phyloP scores from a whole-genome alignment of 2,329 filamentous ascomycete species.

The Monilinia polystroma region DNA sequence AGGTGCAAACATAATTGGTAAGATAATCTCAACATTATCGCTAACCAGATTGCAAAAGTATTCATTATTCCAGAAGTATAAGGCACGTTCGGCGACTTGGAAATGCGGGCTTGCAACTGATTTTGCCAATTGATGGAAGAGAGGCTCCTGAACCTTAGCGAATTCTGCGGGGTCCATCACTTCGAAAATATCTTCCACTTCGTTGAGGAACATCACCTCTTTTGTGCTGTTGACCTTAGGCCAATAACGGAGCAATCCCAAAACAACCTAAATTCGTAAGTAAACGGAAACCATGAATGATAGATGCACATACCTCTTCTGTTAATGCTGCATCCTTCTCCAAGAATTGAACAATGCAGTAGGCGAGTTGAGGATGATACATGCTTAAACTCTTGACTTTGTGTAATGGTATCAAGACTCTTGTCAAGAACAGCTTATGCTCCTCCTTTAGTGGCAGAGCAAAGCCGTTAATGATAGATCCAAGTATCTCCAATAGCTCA shows the following conservation, averaged over 20 bases:
- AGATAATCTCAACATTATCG: slow-evolving; percentile 97
- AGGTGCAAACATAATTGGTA: slow-evolving; percentile 98
- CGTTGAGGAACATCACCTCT: slow-evolving; percentile 99
- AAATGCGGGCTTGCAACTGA: slow-evolving; percentile 98
- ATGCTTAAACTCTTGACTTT: slow-evolving; percentile 99
- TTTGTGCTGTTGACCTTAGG: slow-evolving; percentile 99
- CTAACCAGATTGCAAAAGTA: slow-evolving; percentile 99
- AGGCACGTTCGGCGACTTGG: slow-evolving; percentile 92
- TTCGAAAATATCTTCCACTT: slow-evolving; percentile 99
- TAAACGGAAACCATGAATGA: slow-evolving; percentile 14
- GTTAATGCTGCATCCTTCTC: slow-evolving; percentile 97
- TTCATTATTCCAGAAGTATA: slow-evolving; percentile 99
- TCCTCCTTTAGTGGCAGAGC: slow-evolving; percentile 96
- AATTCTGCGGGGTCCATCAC: slow-evolving; percentile 99
- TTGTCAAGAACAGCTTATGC: slow-evolving; percentile 95
- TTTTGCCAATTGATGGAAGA: slow-evolving; percentile 97
- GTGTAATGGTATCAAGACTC: slow-evolving; percentile 89
- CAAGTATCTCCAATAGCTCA: slow-evolving; percentile 91
- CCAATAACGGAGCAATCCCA: slow-evolving; percentile 94
- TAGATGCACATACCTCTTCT: slow-evolving; percentile 71
- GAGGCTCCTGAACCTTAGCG: slow-evolving; percentile 94
- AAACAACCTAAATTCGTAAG: slow-evolving; percentile 65
- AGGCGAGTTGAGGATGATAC: slow-evolving; percentile 97
- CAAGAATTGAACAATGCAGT: slow-evolving; percentile 97
- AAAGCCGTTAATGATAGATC: slow-evolving; percentile 99